These are phyloP conservation scores for Marasmius fiardii DNA, from an alignment of 1,284 basidiomycete genomes.

Conservation along the genomic window DNA sequence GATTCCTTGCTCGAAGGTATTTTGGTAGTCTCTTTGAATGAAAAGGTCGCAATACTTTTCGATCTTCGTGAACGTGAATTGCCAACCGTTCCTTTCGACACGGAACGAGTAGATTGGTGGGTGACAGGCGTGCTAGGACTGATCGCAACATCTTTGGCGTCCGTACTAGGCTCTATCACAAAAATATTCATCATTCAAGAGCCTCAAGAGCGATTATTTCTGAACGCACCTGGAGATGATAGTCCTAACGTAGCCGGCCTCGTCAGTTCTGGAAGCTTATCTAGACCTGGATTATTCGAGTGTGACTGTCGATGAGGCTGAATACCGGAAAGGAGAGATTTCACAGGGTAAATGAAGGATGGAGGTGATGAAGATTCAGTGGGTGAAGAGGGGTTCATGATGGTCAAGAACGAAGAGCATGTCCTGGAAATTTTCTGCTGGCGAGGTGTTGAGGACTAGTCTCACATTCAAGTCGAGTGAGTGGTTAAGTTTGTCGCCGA, in stretches of 20 bases:
- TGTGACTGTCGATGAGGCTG: constrained; percentile 31
- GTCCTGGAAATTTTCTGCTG: neutral
- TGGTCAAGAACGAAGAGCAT: constrained; percentile 3
- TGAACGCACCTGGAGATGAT: constrained; percentile 1
- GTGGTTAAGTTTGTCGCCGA: no score
- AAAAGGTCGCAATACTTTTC: neutral
- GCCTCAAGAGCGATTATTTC: neutral
- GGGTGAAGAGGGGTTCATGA: neutral
- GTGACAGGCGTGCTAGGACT: neutral
- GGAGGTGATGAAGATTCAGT: constrained; percentile 13
- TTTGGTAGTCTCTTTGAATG: neutral
- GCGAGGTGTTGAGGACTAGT: neutral
- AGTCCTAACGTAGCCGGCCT: constrained; percentile 7
- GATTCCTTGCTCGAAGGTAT: no score
- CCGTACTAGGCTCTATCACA: constrained; percentile 7
- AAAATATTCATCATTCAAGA: neutral
- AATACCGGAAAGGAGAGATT: constrained; percentile 31
- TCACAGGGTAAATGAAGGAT: constrained; percentile 38
- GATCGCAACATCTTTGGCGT: constrained; percentile 5
- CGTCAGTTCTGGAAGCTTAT: constrained; percentile 2
- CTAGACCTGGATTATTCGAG: constrained; percentile 21
- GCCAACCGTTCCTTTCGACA: neutral
- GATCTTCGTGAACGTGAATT: neutral
- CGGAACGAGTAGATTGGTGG: neutral
- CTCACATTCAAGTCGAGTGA: constrained; percentile 2